Conservation (phyloP, 768 basidiomycete genomes). For the Podaxis mareebaensis region DNA sequence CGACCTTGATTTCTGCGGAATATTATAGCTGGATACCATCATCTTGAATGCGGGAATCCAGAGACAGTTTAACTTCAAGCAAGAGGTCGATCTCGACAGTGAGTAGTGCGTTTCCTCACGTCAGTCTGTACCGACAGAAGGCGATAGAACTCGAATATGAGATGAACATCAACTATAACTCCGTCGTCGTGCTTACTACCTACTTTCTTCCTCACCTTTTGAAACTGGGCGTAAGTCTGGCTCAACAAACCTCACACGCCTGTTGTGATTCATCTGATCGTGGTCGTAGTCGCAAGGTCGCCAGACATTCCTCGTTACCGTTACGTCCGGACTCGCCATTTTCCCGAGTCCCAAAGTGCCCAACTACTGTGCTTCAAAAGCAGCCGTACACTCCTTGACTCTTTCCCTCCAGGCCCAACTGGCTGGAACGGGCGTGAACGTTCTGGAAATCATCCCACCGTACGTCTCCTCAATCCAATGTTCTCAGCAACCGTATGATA, state of each 20-base stretch:
- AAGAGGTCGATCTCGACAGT: slow-evolving; percentile 42
- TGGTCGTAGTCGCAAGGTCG: slow-evolving; percentile 39
- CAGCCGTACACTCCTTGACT: slow-evolving; percentile 54
- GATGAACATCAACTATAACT: slow-evolving; percentile 54
- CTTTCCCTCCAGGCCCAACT: slow-evolving; percentile 49
- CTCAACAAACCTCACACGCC: neutral
- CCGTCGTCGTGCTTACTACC: slow-evolving; percentile 46
- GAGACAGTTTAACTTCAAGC: slow-evolving; percentile 45
- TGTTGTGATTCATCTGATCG: neutral
- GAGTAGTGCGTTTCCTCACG: slow-evolving; percentile 22
- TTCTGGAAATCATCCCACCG: slow-evolving; percentile 62
- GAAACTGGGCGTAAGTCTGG: slow-evolving; percentile 44
- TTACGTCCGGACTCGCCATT: slow-evolving; percentile 55
- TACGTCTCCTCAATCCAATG: slow-evolving; percentile 29
- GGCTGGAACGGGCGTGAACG: slow-evolving; percentile 47
- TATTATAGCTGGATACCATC: slow-evolving; percentile 52
- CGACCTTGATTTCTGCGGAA: neutral
- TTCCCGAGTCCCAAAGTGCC: slow-evolving; percentile 41
- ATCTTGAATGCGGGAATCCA: slow-evolving; percentile 57
- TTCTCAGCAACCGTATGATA: slow-evolving; percentile 8
- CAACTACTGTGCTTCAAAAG: slow-evolving; percentile 60
- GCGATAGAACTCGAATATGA: slow-evolving; percentile 44
- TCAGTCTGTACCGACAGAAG: neutral
- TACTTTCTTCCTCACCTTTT: slow-evolving; percentile 56
- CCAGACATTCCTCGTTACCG: slow-evolving; percentile 48